Evolutionary conservation across 23 red algal genomes (phyloP).

Genomic region (Gracilariopsis chorda): DNA sequence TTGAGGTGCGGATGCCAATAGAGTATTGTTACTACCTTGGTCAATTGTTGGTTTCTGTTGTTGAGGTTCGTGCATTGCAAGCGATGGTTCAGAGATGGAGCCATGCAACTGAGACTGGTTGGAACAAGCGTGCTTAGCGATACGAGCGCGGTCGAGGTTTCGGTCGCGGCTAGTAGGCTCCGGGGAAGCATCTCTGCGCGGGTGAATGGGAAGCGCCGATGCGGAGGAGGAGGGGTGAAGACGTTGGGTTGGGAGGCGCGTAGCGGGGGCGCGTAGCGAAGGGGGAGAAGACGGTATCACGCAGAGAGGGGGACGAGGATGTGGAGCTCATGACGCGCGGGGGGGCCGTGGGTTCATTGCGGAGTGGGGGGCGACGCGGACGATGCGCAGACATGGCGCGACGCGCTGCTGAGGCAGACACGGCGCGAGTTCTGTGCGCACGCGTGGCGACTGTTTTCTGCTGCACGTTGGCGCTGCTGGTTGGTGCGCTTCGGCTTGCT

Average conservation of each 20-base stretch:
- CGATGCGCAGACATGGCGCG: conserved; percentile 6
- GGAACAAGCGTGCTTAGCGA: neutral
- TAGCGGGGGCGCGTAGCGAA: too few species aligned
- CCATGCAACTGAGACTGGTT: neutral
- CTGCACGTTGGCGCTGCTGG: too few species aligned
- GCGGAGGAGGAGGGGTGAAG: too few species aligned
- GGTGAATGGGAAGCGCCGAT: too few species aligned
- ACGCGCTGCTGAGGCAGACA: neutral
- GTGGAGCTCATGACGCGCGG: neutral
- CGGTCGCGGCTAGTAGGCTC: neutral
- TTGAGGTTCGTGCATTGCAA: neutral
- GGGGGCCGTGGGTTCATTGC: neutral
- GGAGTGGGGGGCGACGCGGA: neutral
- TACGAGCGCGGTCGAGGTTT: neutral
- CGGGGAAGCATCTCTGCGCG: too few species aligned
- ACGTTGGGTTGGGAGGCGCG: too few species aligned
- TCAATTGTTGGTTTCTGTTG: too few species aligned
- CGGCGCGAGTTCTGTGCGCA: too few species aligned
- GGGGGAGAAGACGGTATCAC: neutral
- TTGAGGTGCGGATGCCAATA: too few species aligned
- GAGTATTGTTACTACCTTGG: too few species aligned
- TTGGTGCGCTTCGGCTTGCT: too few species aligned
- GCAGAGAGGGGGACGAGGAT: neutral
- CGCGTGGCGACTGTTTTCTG: too few species aligned
- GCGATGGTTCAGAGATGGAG: neutral